Conservation (phyloP, 2,329 filamentous ascomycete genomes). For the Leptographium procerum region DNA sequence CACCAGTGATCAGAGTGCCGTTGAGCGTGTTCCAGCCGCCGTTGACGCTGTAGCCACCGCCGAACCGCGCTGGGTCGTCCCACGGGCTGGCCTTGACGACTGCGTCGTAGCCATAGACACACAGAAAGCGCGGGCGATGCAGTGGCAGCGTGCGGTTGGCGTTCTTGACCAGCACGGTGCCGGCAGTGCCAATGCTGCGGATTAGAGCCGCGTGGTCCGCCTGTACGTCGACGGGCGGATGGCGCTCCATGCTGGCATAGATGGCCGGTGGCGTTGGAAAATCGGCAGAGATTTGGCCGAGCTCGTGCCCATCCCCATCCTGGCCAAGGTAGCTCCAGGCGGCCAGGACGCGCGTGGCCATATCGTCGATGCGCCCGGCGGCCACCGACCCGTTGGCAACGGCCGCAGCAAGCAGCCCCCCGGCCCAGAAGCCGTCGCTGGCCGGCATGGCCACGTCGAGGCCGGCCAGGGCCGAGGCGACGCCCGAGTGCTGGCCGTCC, state of each 20-base stretch:
- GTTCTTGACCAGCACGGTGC: slow-evolving; percentile 52
- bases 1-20: slow-evolving; percentile 40
- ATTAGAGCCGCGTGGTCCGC: slow-evolving; percentile 35
- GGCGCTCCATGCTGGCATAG: slow-evolving; percentile 37
- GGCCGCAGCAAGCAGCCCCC: slow-evolving; percentile 55
- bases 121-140: slow-evolving; percentile 34
- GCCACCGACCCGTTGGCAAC: slow-evolving; percentile 68
- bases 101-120: slow-evolving; percentile 56
- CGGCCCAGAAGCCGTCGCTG: slow-evolving; percentile 43
- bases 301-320: slow-evolving; percentile 25
- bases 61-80: slow-evolving; percentile 33
- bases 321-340: slow-evolving; percentile 25
- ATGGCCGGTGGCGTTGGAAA: slow-evolving; percentile 24
- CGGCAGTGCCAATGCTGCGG: slow-evolving; percentile 41
- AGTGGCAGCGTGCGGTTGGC: slow-evolving; percentile 45
- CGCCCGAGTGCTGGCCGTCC: slow-evolving; percentile 51
- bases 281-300: slow-evolving; percentile 7
- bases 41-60: slow-evolving; percentile 27
- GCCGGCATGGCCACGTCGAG: slow-evolving; percentile 61
- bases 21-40: slow-evolving; percentile 39
- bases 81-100: slow-evolving; percentile 26
- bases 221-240: slow-evolving; percentile 53
- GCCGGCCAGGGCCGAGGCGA: slow-evolving; percentile 43
- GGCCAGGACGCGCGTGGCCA: slow-evolving; percentile 55
- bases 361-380: slow-evolving; percentile 63